Evolutionary conservation across 2,329 filamentous ascomycete species (phyloP).

Genomic region (Colletotrichum chrysophilum): DNA sequence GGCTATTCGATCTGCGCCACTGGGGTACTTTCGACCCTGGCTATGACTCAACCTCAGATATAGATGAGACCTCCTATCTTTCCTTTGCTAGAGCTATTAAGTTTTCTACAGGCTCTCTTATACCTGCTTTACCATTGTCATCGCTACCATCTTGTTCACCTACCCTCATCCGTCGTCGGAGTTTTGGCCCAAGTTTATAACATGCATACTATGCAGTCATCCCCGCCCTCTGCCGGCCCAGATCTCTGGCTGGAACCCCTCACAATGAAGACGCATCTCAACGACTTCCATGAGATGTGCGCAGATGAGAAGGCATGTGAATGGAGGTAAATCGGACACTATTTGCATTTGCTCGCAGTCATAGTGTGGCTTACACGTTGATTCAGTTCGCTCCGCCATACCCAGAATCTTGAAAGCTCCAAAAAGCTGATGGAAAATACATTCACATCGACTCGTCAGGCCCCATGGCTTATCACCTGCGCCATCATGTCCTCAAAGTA

Average conservation of each 20-base stretch:
- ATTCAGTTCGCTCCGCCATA: neutral
- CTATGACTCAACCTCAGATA: neutral
- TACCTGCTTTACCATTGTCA: neutral
- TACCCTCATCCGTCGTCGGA: neutral
- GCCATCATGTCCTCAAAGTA: neutral
- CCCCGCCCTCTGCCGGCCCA: neutral
- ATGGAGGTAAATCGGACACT: neutral
- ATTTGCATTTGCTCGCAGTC: neutral
- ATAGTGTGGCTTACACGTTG: neutral
- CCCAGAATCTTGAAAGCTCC: neutral
- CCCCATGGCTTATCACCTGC: neutral
- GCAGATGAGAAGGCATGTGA: neutral
- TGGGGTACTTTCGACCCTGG: neutral
- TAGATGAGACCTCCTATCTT: neutral
- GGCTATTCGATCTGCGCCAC: neutral
- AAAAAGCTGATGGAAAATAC: neutral
- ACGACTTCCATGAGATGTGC: neutral
- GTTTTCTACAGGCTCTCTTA: neutral
- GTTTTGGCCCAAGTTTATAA: neutral
- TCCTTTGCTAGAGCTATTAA: neutral
- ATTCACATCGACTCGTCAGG: neutral
- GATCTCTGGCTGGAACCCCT: neutral
- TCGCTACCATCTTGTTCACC: neutral
- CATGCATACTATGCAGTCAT: neutral
- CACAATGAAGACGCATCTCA: neutral